Evolutionary conservation across 2,329 filamentous ascomycete genomes (phyloP).

Genomic region (Claviceps purpurea): DNA sequence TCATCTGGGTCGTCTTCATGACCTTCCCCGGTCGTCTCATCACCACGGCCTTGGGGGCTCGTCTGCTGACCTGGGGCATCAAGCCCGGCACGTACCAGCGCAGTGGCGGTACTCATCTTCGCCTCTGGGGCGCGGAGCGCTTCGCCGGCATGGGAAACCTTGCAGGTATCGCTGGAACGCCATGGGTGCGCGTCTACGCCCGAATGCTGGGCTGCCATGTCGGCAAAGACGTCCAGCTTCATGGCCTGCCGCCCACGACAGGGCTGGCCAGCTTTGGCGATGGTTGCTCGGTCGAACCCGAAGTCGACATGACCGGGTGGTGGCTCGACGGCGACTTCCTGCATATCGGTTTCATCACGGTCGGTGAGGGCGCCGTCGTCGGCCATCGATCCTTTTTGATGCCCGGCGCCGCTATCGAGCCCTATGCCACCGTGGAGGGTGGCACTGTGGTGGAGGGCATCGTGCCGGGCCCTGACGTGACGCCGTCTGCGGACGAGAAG

Average conservation of each 20-base stretch:
- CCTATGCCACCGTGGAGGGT: slow-evolving; percentile 8
- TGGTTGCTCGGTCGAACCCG: slow-evolving; percentile 10
- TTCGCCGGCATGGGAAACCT: slow-evolving; percentile 6
- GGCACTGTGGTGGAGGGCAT: slow-evolving; percentile 8
- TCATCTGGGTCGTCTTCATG: slow-evolving; percentile 7
- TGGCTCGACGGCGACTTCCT: slow-evolving; percentile 13
- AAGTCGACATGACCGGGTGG: slow-evolving; percentile 11
- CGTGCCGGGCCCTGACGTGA: slow-evolving; percentile 2
- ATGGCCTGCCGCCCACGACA: slow-evolving; percentile 8
- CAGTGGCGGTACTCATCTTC: slow-evolving; percentile 8
- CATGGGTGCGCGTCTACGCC: slow-evolving; percentile 9
- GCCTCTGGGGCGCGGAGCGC: slow-evolving; percentile 10
- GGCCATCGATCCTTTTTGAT: slow-evolving; percentile 10
- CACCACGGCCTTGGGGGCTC: slow-evolving; percentile 4
- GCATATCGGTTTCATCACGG: slow-evolving; percentile 8
- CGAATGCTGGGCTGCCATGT: slow-evolving; percentile 10
- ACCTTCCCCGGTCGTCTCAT: slow-evolving; percentile 9
- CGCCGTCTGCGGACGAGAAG: slow-evolving; percentile 1
- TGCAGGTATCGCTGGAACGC: slow-evolving; percentile 8
- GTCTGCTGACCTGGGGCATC: slow-evolving; percentile 8
- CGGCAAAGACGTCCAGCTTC: slow-evolving; percentile 10
- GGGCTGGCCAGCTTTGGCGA: slow-evolving; percentile 11
- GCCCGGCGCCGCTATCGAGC: slow-evolving; percentile 8
- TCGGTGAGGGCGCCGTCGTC: slow-evolving; percentile 10
- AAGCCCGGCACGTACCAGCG: slow-evolving; percentile 9